These are phyloP conservation scores for Aspergillus cristatus DNA, from an alignment of 495 filamentous ascomycete species.

Conservation along the genomic window DNA sequence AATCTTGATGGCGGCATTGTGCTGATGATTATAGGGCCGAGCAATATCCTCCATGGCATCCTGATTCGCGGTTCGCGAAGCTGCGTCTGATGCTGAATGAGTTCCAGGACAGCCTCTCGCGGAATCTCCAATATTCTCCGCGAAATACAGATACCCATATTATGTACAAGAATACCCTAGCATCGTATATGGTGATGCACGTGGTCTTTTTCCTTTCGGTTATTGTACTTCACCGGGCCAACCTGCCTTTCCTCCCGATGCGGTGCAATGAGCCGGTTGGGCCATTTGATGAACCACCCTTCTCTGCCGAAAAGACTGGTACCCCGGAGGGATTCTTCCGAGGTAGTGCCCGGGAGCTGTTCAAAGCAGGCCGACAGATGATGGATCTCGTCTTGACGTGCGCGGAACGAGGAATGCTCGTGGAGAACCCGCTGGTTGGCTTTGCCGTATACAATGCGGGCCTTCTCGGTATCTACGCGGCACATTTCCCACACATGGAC, in stretches of 20 bases:
- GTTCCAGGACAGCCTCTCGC: slow-evolving; percentile 60
- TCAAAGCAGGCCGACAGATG: slow-evolving; percentile 63
- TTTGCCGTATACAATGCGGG: slow-evolving; percentile 79
- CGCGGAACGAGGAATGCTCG: slow-evolving; percentile 57
- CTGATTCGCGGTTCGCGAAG: slow-evolving; percentile 50
- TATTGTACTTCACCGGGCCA: slow-evolving; percentile 74
- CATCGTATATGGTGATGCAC: slow-evolving; percentile 69
- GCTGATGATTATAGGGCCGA: slow-evolving; percentile 26
- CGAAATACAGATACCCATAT: slow-evolving; percentile 77
- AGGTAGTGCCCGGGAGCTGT: slow-evolving; percentile 62
- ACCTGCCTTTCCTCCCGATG: slow-evolving; percentile 72
- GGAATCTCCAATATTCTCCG: slow-evolving; percentile 59
- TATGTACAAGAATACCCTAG: slow-evolving; percentile 58
- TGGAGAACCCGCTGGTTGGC: slow-evolving; percentile 71
- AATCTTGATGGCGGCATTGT: background rate
- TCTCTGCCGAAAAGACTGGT: slow-evolving; percentile 44
- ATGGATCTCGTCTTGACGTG: slow-evolving; percentile 68
- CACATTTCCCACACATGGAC: slow-evolving; percentile 75
- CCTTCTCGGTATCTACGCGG: slow-evolving; percentile 59
- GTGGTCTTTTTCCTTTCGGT: slow-evolving; percentile 66
- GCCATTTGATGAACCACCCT: slow-evolving; percentile 62
- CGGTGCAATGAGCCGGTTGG: slow-evolving; percentile 59
- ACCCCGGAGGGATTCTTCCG: slow-evolving; percentile 60
- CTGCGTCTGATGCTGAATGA: slow-evolving; percentile 51
- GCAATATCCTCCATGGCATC: slow-evolving; percentile 53